Evolutionary conservation across 768 basidiomycete genomes (phyloP), one percentile per base, ranked within the genome.

Genomic region (Xerocomus spinulosus): DNA sequence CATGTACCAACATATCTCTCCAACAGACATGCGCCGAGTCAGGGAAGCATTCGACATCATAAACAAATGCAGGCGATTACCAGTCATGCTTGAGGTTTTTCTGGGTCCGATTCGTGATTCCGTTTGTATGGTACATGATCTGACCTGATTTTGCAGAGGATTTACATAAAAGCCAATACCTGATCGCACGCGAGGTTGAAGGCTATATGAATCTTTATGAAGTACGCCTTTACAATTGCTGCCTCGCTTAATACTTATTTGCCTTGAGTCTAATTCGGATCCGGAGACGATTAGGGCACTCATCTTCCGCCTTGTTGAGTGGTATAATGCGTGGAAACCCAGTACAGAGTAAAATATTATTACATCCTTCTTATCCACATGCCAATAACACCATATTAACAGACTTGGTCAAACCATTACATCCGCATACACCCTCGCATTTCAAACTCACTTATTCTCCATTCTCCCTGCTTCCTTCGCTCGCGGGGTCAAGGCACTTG

Each of bases 241-340:
- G 36, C 44, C 32, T 18, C 13, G 25, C 41, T 18, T 20, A 14
- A 29, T 24, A 9, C 33, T 62, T 35, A 47, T 33, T 8, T 9
- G 33, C 30, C 24, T 29, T 30, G 52, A 86, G 82, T 61, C 64
- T 33, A 70, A 71, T 21, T 61, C 68, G 17, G 74, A 81, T 48
- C 68, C 78, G 2, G 67, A 73, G 23, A 60, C 77, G 20, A 72
- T 91, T 8, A 69, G 71, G 12, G 65, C 69, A 21, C 74, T 91
- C 18, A 69, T 90, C 1, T 72, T 73, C 43, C 73, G 82, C 29
- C 64, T 91, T 4, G 67, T 81, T 15, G 76, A 82, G 20, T 91
- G 89, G 89, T 86, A 82, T 59, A 73, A 74, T 44, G 76, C 79
- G n/a, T 92, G 89, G 89, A 73, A 73, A 18, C 86, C 86, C 1